Evolutionary conservation across 176 grass and related monocot genomes (phyloP), one percentile per base, ranked within the genome.

Genomic region (Metroxylon sagu): DNA sequence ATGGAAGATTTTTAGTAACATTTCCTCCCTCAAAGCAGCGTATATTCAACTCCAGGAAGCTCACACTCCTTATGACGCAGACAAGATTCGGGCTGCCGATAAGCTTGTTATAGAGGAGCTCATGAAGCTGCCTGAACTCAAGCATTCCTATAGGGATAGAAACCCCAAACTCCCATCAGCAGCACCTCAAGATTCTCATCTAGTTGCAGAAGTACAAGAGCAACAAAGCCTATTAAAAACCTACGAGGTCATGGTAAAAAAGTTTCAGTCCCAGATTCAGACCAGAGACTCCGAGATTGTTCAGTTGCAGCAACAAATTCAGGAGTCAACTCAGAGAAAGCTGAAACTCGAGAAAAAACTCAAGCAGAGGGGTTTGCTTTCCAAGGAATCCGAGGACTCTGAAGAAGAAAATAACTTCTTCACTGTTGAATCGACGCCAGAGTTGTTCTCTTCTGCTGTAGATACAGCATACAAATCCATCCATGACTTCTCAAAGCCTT

Each of bases 11-110:
- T 96, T 96, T 75, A 80, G 57, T 53, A 90, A 96, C 65, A 90
- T 96, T 70, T 96, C 92, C 72, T 96, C 86, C 66, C 80, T 96
- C 35, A 96, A 96, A 69, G 21, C 83, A 18, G 83, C 92, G 65
- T 96, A 96, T 56, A 90, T 96, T 57, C 78, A 90, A 62, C 83
- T 96, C 69, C 92, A 96, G 76, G 80, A 90, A 79, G 92, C 92
- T 5, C 91, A 96, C 72, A 96, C 91, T 18, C 92, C 92, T 48
- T 96, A 96, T 30, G 92, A 96, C 49, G 83, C 92, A 26, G 92
- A 88, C 65, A 83, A 79, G 65, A 96, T 96, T 69, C 92, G 88
- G 65, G 76, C 50, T 4, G 83, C 92, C 29, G 92, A 96, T 80
- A 87, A 84, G 63, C 81, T 97, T 66, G 87, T 98, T 71, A 88